Percentiles rank a stretch among this genome's conserved stretches.
Conservation (phyloP, 306 rosid genomes). For the Begonia loranthoides region DNA sequence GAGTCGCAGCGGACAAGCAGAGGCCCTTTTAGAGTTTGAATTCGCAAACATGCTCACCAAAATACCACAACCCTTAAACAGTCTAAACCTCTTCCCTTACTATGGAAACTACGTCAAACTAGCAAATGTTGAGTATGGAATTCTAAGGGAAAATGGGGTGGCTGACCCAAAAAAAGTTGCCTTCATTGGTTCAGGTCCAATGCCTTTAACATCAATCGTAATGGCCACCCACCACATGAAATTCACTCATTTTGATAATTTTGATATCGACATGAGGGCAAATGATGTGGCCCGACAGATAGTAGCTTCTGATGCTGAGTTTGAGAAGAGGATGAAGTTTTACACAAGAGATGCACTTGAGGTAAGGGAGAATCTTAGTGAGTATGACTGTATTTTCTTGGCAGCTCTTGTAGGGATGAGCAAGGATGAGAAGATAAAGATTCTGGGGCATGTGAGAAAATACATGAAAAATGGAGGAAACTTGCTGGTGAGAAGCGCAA, state of each 20-base stretch:
- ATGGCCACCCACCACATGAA: constrained; percentile 57
- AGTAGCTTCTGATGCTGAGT: constrained; percentile 29
- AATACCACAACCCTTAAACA: constrained; percentile 29
- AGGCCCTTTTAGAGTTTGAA: constrained; percentile 61
- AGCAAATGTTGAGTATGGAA: constrained; percentile 34
- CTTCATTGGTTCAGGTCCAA: constrained; percentile 73
- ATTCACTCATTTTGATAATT: constrained; percentile 47
- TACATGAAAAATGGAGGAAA: constrained; percentile 54
- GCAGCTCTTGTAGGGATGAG: constrained; percentile 69
- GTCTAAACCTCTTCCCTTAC: constrained; percentile 51
- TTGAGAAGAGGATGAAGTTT: constrained; percentile 65
- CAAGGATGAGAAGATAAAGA: constrained; percentile 37
- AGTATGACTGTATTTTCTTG: constrained; percentile 60
- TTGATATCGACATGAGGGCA: constrained; percentile 43
- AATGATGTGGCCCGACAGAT: constrained; percentile 39
- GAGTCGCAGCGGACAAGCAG: constrained; percentile 35
- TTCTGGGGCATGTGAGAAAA: constrained; percentile 33
- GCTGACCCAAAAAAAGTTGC: constrained; percentile 37
- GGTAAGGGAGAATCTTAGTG: constrained; percentile 30
- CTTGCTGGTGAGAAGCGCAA: constrained; percentile 61
- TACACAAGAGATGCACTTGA: constrained; percentile 42
- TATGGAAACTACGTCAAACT: constrained; percentile 51
- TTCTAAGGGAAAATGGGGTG: constrained; percentile 33
- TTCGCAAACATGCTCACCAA: constrained; percentile 41
- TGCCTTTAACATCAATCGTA: constrained; percentile 59